phyloP scores from a whole-genome alignment of 108 stramenopile genomes.

The Fistulifera pelliculosa region DNA sequence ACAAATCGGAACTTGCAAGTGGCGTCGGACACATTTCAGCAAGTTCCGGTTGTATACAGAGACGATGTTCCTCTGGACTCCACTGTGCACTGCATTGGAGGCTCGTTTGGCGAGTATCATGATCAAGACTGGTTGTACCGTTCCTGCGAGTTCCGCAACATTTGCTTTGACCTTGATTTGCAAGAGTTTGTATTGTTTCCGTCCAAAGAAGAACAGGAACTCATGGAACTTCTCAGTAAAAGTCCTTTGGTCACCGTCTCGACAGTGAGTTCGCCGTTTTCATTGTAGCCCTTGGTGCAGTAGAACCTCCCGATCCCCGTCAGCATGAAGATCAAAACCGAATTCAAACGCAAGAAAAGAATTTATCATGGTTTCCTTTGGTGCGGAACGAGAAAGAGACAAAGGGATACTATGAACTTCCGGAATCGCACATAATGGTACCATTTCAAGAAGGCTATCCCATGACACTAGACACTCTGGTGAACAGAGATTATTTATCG shows the following conservation, averaged over 20 bases:
- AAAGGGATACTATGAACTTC: neutral
- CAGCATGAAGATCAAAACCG: neutral
- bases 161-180: neutral
- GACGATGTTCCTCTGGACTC: neutral
- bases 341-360: neutral
- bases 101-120: neutral
- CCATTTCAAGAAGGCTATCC: neutral
- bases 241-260: neutral
- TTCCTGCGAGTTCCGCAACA: constrained; percentile 3
- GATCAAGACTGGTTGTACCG: neutral
- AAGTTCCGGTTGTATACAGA: neutral
- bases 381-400: neutral
- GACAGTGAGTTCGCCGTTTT: neutral
- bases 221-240: neutral
- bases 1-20: no score
- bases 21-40: neutral
- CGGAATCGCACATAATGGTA: neutral
- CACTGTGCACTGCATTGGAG: constrained; percentile 5
- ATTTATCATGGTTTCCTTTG: no score
- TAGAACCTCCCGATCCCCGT: neutral
- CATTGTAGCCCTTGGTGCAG: neutral
- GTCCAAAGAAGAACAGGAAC: constrained; percentile 1
- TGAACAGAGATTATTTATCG: neutral
- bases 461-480: neutral
- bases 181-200: neutral